Evolutionary conservation across 139 green algal genomes (phyloP), one percentile per base, ranked within the genome.

Genomic region (Astrephomene gubernaculifera): DNA sequence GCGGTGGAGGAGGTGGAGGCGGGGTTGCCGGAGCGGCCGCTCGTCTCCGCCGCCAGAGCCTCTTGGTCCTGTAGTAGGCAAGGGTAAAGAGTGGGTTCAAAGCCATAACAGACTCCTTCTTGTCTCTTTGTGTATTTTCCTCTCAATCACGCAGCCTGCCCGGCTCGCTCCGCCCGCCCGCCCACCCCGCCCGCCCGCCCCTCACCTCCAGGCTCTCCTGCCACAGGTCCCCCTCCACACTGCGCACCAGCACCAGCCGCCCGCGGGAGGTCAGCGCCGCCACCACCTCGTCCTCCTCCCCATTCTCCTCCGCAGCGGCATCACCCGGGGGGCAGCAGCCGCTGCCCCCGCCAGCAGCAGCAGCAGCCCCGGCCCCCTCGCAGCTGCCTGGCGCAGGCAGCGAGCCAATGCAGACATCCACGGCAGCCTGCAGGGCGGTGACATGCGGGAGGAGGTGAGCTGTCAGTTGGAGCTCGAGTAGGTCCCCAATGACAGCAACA

Each of bases 211-310:
- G 38, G 3, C 89, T 91, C 75, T 95, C 93, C 74, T 97, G 94
- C 95, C 95, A 98, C 61, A 94, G 71, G 74, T 97, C 95, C 22
- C 87, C 87, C 74, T 95, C 91, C 1, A 91, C 83, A 4, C 83
- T 89, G 0, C 74, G 35, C 29, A 88, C 61, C 31, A 96, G 36
- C 10, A 72, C 87, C 57, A 98, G 54, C 36, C 75, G 31, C 29
- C 95, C 94, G 72, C 94, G 88, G 1, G 86, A 78, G 61, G 96
- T 79, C 45, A 96, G 63, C 27, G 89, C 93, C 4, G 87, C 92
- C 9, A 95, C 54, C 33, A 79, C 71, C 88, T 95, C 91, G 43
- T 90, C 90, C 52, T 60, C 75, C 61, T 44, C 65, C 1, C 10
- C 25, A 3, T 7, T 29, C 10, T n/a, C 21, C 49, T 33, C 19